phyloP scores from a whole-genome alignment of 345 rosid species.

The Hevea brasiliensis region DNA sequence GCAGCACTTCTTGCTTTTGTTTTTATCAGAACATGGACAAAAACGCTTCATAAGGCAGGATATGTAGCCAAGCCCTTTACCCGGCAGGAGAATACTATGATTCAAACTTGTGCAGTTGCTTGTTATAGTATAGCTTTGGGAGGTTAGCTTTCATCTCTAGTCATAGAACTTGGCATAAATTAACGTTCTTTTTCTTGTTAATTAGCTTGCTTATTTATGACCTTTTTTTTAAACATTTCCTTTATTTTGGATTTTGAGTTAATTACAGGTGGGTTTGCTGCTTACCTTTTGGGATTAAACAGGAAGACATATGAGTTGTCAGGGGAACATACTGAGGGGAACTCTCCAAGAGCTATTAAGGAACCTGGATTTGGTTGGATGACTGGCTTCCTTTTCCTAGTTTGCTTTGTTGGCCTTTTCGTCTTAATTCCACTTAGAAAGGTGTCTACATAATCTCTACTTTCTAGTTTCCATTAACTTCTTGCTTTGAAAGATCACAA shows the following conservation, averaged over 20 bases:
- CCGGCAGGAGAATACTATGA: conserved; percentile 90
- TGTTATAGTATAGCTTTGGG: conserved; percentile 89
- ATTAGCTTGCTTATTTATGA: too few species aligned
- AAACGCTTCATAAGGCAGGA: conserved; percentile 67
- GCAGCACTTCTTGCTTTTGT: conserved; percentile 89
- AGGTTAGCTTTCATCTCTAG: conserved; percentile 43
- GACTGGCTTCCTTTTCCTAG: conserved; percentile 74
- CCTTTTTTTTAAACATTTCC: not conserved
- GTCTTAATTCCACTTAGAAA: conserved; percentile 91
- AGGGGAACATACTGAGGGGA: conserved; percentile 69
- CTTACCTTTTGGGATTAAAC: conserved; percentile 84
- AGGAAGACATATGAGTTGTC: conserved; percentile 76
- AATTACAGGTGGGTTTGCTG: conserved; percentile 85
- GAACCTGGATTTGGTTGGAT: conserved; percentile 96
- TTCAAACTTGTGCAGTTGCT: conserved; percentile 93
- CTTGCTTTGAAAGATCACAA: not conserved
- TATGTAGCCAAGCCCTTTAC: conserved; percentile 69
- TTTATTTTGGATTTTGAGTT: not conserved
- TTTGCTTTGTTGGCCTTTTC: conserved; percentile 92
- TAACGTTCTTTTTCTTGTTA: too few species aligned
- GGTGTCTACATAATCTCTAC: conserved; percentile 27
- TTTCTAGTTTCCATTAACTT: not conserved
- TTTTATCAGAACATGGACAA: conserved; percentile 74
- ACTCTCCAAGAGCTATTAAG: conserved; percentile 57
- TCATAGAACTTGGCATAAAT: too few species aligned